A percentile compares a stretch with the other conserved stretches of the same genome.
These are phyloP conservation scores for Blastomyces silverae DNA, from an alignment of 2,329 filamentous ascomycete species.

Conservation along the genomic window DNA sequence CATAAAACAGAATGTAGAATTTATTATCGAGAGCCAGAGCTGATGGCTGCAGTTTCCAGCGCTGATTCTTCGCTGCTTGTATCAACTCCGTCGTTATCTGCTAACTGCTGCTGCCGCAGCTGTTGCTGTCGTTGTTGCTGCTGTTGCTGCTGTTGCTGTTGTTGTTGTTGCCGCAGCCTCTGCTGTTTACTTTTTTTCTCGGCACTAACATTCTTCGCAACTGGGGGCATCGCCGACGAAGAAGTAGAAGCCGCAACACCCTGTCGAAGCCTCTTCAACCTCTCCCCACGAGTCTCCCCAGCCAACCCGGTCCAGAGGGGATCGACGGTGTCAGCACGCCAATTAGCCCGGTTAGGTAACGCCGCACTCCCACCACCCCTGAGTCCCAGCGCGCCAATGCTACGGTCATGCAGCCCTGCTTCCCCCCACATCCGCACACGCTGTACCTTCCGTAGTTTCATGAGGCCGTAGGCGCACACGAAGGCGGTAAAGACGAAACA, in stretches of 20 bases:
- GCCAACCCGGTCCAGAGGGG: conserved; percentile 36
- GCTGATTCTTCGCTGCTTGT: not conserved
- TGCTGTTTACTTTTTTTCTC: not conserved
- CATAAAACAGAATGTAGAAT: not conserved
- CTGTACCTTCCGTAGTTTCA: conserved; percentile 77
- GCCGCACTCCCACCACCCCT: conserved; percentile 24
- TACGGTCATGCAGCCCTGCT: conserved; percentile 34
- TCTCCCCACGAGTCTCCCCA: conserved; percentile 35
- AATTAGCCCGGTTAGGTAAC: conserved; percentile 31
- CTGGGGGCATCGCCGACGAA: not conserved
- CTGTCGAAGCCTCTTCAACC: conserved; percentile 34
- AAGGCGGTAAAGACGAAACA: conserved; percentile 67
- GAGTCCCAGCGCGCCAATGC: conserved; percentile 6
- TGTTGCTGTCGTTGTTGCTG: not conserved
- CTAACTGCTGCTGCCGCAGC: not conserved
- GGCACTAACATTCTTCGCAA: not conserved
- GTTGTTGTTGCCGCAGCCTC: not conserved
- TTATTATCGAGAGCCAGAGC: conserved; percentile 1
- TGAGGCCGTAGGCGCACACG: conserved; percentile 76
- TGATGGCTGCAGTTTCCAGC: not conserved
- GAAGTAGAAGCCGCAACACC: not conserved
- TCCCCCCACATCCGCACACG: conserved; percentile 79
- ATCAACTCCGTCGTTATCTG: not conserved
- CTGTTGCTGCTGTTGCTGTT: not conserved
- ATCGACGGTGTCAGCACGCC: conserved; percentile 41